phyloP scores from a whole-genome alignment of 345 rosid species.

The Bruguiera parviflora region DNA sequence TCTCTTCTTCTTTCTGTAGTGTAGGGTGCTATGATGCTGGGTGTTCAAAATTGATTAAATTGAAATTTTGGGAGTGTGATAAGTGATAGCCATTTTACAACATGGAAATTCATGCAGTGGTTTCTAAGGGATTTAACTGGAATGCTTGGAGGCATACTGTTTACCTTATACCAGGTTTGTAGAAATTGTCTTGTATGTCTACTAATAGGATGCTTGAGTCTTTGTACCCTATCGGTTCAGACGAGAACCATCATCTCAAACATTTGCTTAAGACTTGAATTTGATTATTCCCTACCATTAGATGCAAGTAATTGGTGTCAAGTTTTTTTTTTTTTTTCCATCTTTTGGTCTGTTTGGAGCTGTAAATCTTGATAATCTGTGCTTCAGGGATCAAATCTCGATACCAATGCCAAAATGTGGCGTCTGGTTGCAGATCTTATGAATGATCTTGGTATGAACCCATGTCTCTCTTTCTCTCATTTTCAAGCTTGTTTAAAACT shows the following conservation, averaged over 20 bases:
- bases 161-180: constrained; percentile 56
- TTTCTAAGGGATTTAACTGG: constrained; percentile 94
- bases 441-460: constrained; percentile 82
- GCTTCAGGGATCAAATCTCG: constrained; percentile 83
- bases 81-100: too few relatives aligned
- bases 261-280: not conserved
- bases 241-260: not conserved
- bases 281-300: not conserved
- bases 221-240: too few relatives aligned
- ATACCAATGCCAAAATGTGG: constrained; percentile 97
- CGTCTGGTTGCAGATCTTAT: constrained; percentile 91
- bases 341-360: not conserved
- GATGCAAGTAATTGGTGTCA: not conserved
- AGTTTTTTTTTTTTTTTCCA: not conserved
- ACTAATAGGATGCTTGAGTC: too few relatives aligned
- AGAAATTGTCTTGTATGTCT: too few relatives aligned
- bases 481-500: not conserved
- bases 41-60: too few relatives aligned
- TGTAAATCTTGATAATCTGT: constrained; percentile 6
- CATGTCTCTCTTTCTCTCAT: constrained; percentile 3
- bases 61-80: too few relatives aligned
- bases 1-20: too few relatives aligned
- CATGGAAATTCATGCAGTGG: constrained; percentile 50
- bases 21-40: too few relatives aligned
- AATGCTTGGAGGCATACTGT: constrained; percentile 90